These are phyloP conservation scores for Xylaria sp. DNA, from an alignment of 2,329 filamentous ascomycete genomes.

Conservation along the genomic window DNA sequence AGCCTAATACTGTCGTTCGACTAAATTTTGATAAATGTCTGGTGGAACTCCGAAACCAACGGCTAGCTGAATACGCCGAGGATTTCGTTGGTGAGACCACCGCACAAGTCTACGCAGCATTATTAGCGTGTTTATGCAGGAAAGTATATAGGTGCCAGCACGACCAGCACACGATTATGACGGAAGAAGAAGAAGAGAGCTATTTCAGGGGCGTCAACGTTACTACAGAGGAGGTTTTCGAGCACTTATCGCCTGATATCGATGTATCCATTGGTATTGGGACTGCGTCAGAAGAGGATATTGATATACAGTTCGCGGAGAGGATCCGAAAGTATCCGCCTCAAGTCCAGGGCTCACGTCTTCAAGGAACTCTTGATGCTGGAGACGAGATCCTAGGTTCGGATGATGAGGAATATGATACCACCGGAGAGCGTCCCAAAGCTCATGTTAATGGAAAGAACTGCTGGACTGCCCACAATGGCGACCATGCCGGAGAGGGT, in stretches of 20 bases:
- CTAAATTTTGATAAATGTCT: constrained; percentile 86
- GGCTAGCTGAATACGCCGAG: constrained; percentile 74
- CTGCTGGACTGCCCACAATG: constrained; percentile 31
- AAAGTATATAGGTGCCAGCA: constrained; percentile 70
- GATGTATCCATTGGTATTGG: constrained; percentile 65
- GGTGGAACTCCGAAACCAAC: constrained; percentile 80
- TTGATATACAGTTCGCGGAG: constrained; percentile 53
- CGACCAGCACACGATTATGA: constrained; percentile 56
- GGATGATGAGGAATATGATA: constrained; percentile 46
- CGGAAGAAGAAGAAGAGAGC: constrained; percentile 47
- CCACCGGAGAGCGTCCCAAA: constrained; percentile 36
- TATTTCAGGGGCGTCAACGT: constrained; percentile 46
- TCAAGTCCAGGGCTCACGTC: constrained; percentile 33
- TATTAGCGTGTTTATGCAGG: constrained; percentile 73
- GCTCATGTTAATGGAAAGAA: constrained; percentile 38
- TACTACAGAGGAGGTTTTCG: constrained; percentile 63
- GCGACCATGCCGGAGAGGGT: constrained; percentile 55
- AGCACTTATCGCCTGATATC: constrained; percentile 57
- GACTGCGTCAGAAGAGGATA: constrained; percentile 50
- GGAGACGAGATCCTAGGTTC: constrained; percentile 41
- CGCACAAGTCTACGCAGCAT: constrained; percentile 75
- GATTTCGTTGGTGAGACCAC: constrained; percentile 75
- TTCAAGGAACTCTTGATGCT: constrained; percentile 35
- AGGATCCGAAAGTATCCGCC: constrained; percentile 51
- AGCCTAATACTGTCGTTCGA: constrained; percentile 76